Evolutionary conservation across 495 filamentous ascomycete species (phyloP).

Genomic region (Annulohypoxylon moriforme): DNA sequence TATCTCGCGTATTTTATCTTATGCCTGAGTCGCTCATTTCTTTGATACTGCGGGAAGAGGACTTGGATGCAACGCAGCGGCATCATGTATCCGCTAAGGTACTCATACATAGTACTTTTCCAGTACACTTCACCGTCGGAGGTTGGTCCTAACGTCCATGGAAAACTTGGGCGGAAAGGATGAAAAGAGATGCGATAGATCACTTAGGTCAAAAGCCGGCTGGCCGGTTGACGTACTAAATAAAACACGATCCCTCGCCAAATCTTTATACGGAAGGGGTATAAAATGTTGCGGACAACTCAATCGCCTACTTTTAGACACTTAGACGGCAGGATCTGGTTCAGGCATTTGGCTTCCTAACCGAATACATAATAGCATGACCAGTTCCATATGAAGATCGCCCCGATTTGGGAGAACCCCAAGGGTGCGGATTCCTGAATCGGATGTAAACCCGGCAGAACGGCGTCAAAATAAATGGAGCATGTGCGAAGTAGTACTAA

Average conservation of each 20-base stretch:
- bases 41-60: conserved; percentile 23
- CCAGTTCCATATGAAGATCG: conserved; percentile 43
- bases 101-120: conserved; percentile 18
- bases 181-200: conserved; percentile 1
- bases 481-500: no score
- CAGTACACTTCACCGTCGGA: conserved; percentile 10
- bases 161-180: background rate
- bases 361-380: conserved; percentile 30
- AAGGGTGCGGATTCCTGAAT: conserved; percentile 49
- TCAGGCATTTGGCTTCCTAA: conserved; percentile 40
- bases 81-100: background rate
- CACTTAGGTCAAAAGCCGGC: background rate
- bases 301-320: conserved; percentile 2
- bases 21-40: conserved; percentile 31
- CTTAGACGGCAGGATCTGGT: conserved; percentile 40
- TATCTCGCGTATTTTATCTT: conserved; percentile 7
- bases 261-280: background rate
- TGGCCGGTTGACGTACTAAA: background rate
- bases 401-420: conserved; percentile 40
- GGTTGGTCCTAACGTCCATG: background rate
- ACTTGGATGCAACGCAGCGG: conserved; percentile 21
- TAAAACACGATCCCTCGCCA: background rate
- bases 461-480: no score
- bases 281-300: conserved; percentile 23
- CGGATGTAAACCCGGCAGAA: conserved; percentile 51